Evolutionary conservation across 2,329 filamentous ascomycete genomes (phyloP), one percentile per base, ranked within the genome.

Genomic region (Fusarium tricinctum): DNA sequence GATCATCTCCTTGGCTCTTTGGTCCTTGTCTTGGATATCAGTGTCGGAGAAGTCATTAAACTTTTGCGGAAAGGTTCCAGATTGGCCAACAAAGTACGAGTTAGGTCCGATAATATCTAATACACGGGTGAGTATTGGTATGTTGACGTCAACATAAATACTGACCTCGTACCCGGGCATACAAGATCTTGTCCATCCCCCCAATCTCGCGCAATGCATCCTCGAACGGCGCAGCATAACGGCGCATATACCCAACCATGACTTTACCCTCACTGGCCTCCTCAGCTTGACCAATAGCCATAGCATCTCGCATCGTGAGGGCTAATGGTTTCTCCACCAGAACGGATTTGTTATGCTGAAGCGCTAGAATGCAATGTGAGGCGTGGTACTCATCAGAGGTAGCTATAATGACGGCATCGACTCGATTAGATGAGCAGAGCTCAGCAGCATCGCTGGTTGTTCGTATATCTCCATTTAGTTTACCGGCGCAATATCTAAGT

Each of bases 241-340:
- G 81, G 2, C 88, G 79, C 81, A 88, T 88, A 56, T 86, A 88
- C 3, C 87, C 87, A 0, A 91, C 85, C 70, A 90, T 86, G 3
- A 89, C 81, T 6, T 77, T 78, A 0, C 80, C 82, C 13, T 74
- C 69, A 0, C 81, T 80, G 1, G 61, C 69, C 19, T 76, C 74
- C 71, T 88, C 84, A 0, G 86, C 86, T 0, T 78, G 81, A 30
- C 84, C 76, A 22, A 91, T 83, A 0, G 77, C 73, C 26, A 83
- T 75, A 0, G 83, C 77, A 46, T 83, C 82, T 3, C 77, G 79
- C 20, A 84, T 75, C 23, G 79, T 84, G 6, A 89, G 71, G 0
- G 86, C 81, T 3, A 88, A 70, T 0, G 88, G 88, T 58, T 89
- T 89, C 73, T 91, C 88, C 6, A 90, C 77, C 60, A 91, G 81